Evolutionary conservation across 2,329 filamentous ascomycete genomes (phyloP).

Genomic region (Ophiocordyceps camponoti-floridani): DNA sequence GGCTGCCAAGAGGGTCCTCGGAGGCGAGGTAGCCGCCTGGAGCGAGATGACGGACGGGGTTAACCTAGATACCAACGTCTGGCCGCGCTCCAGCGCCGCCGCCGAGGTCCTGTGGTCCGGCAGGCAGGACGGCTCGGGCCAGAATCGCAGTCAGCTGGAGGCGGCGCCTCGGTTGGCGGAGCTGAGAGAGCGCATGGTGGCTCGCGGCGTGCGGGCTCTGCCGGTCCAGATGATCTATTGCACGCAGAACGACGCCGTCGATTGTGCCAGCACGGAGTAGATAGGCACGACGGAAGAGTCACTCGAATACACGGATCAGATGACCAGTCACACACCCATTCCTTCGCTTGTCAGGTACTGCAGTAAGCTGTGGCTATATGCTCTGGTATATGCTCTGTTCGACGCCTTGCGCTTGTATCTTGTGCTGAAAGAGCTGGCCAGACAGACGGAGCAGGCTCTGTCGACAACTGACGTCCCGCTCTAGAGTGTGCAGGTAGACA

Average conservation of each 20-base stretch:
- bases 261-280: slow-evolving; percentile 4
- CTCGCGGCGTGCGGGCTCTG: slow-evolving; percentile 38
- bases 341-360: no score
- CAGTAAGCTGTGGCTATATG: no score
- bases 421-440: no score
- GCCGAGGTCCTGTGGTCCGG: slow-evolving; percentile 73
- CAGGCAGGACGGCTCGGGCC: slow-evolving; percentile 41
- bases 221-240: slow-evolving; percentile 7
- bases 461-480: neutral
- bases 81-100: slow-evolving; percentile 58
- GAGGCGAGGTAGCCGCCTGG: slow-evolving; percentile 73
- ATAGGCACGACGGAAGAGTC: no score
- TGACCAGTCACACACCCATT: no score
- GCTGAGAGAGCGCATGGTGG: slow-evolving; percentile 59
- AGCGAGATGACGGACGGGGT: slow-evolving; percentile 58
- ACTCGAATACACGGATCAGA: no score
- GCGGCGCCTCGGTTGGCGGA: slow-evolving; percentile 54
- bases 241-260: slow-evolving; percentile 10
- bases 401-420: no score
- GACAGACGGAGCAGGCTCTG: neutral
- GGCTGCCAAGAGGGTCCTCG: slow-evolving; percentile 50
- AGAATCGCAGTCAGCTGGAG: slow-evolving; percentile 53
- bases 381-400: no score
- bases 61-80: slow-evolving; percentile 61
- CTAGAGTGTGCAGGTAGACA: neutral